A percentile compares a stretch with the other conserved stretches of the same genome.
Conservation (phyloP, 306 rosid genomes). For the Carpinus fangiana region DNA sequence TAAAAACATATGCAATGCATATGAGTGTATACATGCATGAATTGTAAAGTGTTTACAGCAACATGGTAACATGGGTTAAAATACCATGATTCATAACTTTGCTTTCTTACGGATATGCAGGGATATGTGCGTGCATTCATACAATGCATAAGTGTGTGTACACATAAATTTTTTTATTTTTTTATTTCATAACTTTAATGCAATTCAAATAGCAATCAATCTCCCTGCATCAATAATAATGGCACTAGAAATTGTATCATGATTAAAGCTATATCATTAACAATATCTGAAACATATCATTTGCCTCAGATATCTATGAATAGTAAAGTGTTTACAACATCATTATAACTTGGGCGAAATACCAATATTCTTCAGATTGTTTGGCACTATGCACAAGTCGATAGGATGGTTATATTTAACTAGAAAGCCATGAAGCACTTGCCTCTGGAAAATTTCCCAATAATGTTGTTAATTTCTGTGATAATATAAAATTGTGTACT, state of each 20-base stretch:
- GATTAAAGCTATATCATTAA: not conserved
- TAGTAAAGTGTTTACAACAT: not conserved
- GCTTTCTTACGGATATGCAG: too few relatives aligned
- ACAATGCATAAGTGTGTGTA: not conserved
- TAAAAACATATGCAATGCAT: not conserved
- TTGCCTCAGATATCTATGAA: not conserved
- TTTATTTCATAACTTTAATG: not conserved
- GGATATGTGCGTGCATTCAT: not conserved
- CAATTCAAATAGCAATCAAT: not conserved
- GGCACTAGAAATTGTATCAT: not conserved
- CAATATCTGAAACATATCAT: not conserved
- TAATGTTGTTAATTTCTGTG: constrained; percentile 68
- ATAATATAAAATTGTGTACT: constrained; percentile 76
- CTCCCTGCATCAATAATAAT: not conserved
- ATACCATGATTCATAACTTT: too few relatives aligned
- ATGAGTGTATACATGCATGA: not conserved
- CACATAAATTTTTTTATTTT: not conserved
- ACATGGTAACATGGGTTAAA: too few relatives aligned
- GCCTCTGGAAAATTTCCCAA: constrained; percentile 98
- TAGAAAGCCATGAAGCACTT: constrained; percentile 20
- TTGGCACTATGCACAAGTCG: constrained; percentile 14
- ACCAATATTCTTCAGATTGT: not conserved
- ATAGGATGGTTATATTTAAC: not conserved
- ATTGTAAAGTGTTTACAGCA: too few relatives aligned
- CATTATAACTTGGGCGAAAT: not conserved